Evolutionary conservation across 2,329 filamentous ascomycete species (phyloP).

Genomic region (Arthrocladium fulminans): DNA sequence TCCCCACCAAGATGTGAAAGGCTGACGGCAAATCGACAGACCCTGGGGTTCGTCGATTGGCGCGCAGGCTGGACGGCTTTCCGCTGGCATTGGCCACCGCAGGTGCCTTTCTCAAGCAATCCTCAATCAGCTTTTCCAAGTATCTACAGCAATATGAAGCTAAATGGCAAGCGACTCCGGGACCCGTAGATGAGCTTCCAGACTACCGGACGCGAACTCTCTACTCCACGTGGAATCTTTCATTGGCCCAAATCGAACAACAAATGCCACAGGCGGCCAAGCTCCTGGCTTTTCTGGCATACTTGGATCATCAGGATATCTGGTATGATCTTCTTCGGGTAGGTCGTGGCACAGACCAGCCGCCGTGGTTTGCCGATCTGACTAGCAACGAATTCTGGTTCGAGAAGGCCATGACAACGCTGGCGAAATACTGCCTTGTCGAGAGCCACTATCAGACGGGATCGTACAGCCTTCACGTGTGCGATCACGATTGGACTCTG

Average conservation of each 20-base stretch:
- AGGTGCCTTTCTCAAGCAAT: conserved; percentile 36
- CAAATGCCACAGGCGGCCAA: conserved; percentile 22
- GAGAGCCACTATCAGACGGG: conserved; percentile 3
- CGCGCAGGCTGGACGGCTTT: conserved; percentile 34
- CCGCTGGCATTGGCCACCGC: conserved; percentile 41
- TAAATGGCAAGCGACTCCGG: neutral
- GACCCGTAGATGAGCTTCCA: neutral
- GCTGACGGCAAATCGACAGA: too few species aligned
- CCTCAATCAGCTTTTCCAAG: conserved; percentile 28
- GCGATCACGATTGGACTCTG: conserved; percentile 17
- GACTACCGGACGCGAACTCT: conserved; percentile 15
- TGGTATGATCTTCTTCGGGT: conserved; percentile 34
- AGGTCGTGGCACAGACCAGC: conserved; percentile 18
- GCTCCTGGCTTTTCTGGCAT: conserved; percentile 36
- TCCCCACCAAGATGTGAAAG: too few species aligned
- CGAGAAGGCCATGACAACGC: conserved; percentile 7
- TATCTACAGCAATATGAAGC: conserved; percentile 35
- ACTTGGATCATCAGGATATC: conserved; percentile 37
- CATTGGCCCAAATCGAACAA: conserved; percentile 9
- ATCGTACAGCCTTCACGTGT: conserved; percentile 14
- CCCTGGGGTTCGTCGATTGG: conserved; percentile 23
- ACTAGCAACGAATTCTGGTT: conserved; percentile 9
- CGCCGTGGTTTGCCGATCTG: neutral
- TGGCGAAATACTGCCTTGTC: conserved; percentile 13
- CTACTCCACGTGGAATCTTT: conserved; percentile 19